Evolutionary conservation across 768 basidiomycete species (phyloP).

Genomic region (Boletus sp.): DNA sequence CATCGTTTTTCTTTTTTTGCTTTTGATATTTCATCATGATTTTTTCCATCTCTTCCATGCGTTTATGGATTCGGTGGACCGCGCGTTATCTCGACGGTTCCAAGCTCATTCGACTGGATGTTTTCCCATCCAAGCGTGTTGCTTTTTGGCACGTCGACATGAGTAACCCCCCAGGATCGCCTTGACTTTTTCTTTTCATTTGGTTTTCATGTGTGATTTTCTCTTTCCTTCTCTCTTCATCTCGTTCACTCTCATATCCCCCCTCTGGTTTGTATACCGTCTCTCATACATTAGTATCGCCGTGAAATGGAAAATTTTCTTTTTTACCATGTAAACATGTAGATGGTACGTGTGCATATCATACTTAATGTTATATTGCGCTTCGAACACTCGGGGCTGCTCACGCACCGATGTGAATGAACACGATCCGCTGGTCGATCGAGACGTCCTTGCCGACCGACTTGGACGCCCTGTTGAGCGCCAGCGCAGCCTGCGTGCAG

Average conservation of each 20-base stretch:
- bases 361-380: too few species aligned
- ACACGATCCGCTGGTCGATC: slow-evolving; percentile 29
- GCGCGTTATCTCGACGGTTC: not conserved
- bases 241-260: not conserved
- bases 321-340: not conserved
- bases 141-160: too few species aligned
- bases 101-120: not conserved
- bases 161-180: not conserved
- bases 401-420: slow-evolving; percentile 25
- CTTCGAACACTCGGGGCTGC: too few species aligned
- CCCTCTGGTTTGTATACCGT: not conserved
- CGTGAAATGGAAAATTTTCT: not conserved
- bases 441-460: slow-evolving; percentile 20
- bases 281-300: not conserved
- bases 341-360: too few species aligned
- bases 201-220: too few species aligned
- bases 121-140: too few species aligned
- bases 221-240: not conserved
- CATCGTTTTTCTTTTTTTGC: not conserved
- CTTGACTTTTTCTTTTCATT: not conserved
- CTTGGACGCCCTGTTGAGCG: slow-evolving; percentile 22
- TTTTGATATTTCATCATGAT: not conserved
- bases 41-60: not conserved
- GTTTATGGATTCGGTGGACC: too few species aligned
- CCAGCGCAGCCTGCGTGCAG: slow-evolving; percentile 18